Evolutionary conservation across 139 green algal genomes (phyloP).

Genomic region (Auxenochlorella protothecoides): DNA sequence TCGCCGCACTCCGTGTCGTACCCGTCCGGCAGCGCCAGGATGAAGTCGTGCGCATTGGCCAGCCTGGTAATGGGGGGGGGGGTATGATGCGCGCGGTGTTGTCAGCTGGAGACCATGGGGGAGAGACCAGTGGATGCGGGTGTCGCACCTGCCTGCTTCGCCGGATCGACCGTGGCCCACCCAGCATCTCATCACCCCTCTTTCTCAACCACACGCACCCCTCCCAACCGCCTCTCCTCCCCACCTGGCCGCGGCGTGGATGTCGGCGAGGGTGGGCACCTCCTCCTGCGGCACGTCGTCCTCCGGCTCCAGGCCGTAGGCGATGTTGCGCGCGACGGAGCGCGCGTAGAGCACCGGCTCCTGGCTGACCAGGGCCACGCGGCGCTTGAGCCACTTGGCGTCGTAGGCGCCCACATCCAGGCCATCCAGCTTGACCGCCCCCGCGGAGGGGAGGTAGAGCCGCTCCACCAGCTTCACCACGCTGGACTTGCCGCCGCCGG

Average conservation of each 20-base stretch:
- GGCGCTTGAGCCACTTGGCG: constrained; percentile 44
- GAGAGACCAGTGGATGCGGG: too few relatives aligned
- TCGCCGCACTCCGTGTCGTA: constrained; percentile 81
- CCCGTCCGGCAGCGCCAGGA: constrained; percentile 52
- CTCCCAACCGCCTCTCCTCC: too few relatives aligned
- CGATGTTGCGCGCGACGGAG: constrained; percentile 71
- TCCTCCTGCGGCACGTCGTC: constrained; percentile 29
- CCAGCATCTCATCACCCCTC: too few relatives aligned
- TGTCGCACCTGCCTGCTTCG: too few relatives aligned
- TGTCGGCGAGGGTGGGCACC: constrained; percentile 17
- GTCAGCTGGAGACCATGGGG: too few relatives aligned
- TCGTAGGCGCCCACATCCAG: constrained; percentile 47
- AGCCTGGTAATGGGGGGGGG: constrained; percentile 22
- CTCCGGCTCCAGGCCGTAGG: constrained; percentile 56
- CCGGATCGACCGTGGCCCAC: too few relatives aligned
- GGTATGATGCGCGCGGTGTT: background rate
- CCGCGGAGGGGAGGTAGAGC: constrained; percentile 71
- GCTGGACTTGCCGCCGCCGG: constrained; percentile 73
- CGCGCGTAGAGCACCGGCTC: constrained; percentile 77
- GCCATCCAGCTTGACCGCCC: constrained; percentile 64
- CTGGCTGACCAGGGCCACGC: constrained; percentile 59
- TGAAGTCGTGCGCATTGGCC: constrained; percentile 79
- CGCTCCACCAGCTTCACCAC: constrained; percentile 86
- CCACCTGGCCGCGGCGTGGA: constrained; percentile 15
- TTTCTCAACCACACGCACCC: too few relatives aligned